Conservation (phyloP, 345 rosid genomes). For the Odontarrhena argentea region DNA sequence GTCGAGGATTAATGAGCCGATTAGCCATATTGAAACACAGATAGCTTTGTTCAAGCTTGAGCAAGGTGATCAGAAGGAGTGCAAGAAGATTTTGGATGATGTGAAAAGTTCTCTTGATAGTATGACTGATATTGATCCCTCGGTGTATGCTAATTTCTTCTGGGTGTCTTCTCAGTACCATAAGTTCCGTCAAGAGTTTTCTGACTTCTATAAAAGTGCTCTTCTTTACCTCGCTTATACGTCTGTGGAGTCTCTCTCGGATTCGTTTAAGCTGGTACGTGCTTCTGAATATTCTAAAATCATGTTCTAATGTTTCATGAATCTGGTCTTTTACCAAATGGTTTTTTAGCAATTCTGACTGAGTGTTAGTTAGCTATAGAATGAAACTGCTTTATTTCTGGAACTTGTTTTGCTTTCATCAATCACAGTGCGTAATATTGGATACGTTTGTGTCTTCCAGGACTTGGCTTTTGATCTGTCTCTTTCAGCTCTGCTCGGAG, state of each 20-base stretch:
- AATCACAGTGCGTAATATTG: neutral
- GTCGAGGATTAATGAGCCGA: slow-evolving; percentile 78
- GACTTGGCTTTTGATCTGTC: slow-evolving; percentile 97
- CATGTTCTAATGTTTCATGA: neutral
- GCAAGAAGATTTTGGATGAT: slow-evolving; percentile 87
- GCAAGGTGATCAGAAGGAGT: slow-evolving; percentile 78
- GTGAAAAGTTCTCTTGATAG: slow-evolving; percentile 79
- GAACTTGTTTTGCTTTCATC: slow-evolving; percentile 1
- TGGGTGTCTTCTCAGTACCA: slow-evolving; percentile 90
- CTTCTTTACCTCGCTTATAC: slow-evolving; percentile 47
- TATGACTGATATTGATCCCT: slow-evolving; percentile 98
- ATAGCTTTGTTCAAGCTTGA: slow-evolving; percentile 84
- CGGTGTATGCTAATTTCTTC: slow-evolving; percentile 84
- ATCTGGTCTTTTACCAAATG: neutral
- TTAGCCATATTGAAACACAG: slow-evolving; percentile 88
- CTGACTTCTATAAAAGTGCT: slow-evolving; percentile 45
- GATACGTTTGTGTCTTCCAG: slow-evolving; percentile 43
- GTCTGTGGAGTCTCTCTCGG: slow-evolving; percentile 45
- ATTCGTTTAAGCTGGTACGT: slow-evolving; percentile 42
- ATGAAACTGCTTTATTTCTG: neutral
- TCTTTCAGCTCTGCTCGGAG: slow-evolving; percentile 93
- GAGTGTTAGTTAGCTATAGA: neutral
- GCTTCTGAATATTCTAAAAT: neutral
- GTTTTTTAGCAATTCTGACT: neutral
- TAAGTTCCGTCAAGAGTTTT: slow-evolving; percentile 42